These are phyloP conservation scores for Xylaria cubensis DNA, from an alignment of 495 filamentous ascomycete genomes.

Conservation along the genomic window DNA sequence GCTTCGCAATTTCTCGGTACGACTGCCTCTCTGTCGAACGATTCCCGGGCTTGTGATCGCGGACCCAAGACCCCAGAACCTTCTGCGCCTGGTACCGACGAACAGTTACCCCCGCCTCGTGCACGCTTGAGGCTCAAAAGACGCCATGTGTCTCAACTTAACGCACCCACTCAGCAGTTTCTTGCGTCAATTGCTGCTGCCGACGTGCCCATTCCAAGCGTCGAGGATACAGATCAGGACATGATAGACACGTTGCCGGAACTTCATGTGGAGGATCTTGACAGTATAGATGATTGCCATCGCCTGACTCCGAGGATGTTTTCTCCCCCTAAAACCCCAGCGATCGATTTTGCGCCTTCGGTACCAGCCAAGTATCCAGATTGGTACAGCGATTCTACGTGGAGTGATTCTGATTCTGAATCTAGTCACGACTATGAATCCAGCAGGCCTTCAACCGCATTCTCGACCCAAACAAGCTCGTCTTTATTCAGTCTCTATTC, in stretches of 20 bases:
- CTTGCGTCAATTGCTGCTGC: conserved; percentile 63
- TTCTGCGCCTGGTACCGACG: conserved; percentile 38
- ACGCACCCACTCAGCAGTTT: conserved; percentile 62
- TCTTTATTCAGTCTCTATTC: conserved; percentile 58
- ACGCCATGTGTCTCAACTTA: conserved; percentile 53
- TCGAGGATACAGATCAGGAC: conserved; percentile 52
- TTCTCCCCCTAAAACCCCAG: conserved; percentile 56
- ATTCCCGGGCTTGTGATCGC: conserved; percentile 45
- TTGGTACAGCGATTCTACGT: conserved; percentile 53
- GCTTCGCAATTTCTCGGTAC: conserved; percentile 49
- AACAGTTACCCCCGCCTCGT: conserved; percentile 48
- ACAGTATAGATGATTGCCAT: conserved; percentile 38
- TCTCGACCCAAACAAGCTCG: conserved; percentile 56
- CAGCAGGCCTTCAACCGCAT: conserved; percentile 57
- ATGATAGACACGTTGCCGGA: conserved; percentile 42
- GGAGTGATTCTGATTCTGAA: conserved; percentile 53
- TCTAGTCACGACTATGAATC: conserved; percentile 58
- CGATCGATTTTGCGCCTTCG: conserved; percentile 43
- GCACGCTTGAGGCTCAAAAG: conserved; percentile 53
- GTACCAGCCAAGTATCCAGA: conserved; percentile 50
- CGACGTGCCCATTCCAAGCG: conserved; percentile 61
- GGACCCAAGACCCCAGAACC: conserved; percentile 56
- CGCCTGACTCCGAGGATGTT: conserved; percentile 42
- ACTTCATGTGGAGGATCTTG: conserved; percentile 36
- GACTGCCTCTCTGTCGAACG: conserved; percentile 46